These are phyloP conservation scores for Claviceps monticola DNA, from an alignment of 2,329 filamentous ascomycete genomes.

Conservation along the genomic window DNA sequence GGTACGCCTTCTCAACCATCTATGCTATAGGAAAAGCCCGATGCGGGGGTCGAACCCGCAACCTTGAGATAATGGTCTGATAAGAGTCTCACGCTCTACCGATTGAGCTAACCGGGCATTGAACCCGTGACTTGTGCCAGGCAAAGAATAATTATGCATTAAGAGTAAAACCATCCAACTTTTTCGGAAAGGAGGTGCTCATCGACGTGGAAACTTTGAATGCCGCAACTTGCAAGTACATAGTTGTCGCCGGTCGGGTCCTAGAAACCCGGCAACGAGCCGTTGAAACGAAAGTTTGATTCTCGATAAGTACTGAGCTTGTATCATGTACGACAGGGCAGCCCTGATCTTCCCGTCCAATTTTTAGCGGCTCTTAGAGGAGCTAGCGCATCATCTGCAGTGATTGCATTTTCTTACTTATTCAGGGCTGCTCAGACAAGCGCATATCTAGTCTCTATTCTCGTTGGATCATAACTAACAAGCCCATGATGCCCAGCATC, in stretches of 20 bases:
- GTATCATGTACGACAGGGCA: no score
- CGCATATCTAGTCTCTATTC: conserved; percentile 39
- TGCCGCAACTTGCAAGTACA: no score
- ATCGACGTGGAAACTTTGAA: no score
- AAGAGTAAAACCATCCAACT: fast-evolving
- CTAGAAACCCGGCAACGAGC: no score
- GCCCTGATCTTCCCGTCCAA: no score
- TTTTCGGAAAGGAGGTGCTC: no score
- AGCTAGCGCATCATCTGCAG: no score
- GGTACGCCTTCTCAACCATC: not conserved
- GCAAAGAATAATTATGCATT: fast-evolving
- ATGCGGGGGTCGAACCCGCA: conserved; percentile 38
- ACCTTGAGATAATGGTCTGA: conserved; percentile 27
- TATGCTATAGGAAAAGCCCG: conserved; percentile 10
- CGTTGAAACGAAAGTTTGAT: no score
- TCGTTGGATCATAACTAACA: conserved; percentile 82
- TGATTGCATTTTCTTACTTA: no score
- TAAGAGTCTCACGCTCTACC: conserved; percentile 61
- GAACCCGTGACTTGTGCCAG: not conserved
- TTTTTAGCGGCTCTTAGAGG: no score
- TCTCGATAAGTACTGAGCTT: no score
- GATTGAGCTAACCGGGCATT: conserved; percentile 26
- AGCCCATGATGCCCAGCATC: conserved; percentile 86
- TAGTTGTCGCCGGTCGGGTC: no score
- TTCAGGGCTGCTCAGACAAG: not conserved